phyloP scores from a whole-genome alignment of 345 rosid genomes.

The Populus nigra region DNA sequence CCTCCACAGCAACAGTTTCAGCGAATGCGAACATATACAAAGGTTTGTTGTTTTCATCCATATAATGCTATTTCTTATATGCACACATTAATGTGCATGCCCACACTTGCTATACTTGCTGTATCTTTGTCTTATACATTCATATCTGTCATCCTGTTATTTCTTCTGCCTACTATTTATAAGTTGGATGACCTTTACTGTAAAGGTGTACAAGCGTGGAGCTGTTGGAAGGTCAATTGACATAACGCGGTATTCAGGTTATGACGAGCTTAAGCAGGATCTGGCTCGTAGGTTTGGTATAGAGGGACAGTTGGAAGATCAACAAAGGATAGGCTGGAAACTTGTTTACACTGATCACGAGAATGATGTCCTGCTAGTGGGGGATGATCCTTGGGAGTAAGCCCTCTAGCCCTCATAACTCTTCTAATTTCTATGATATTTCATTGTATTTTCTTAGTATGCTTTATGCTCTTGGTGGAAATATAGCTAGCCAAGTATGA shows the following conservation, averaged over 20 bases:
- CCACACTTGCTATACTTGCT: background rate
- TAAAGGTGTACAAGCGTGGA: slow-evolving; percentile 75
- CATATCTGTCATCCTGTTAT: background rate
- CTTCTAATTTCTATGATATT: background rate
- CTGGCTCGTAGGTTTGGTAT: slow-evolving; percentile 74
- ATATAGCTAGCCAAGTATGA: too few species aligned
- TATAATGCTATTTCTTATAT: background rate
- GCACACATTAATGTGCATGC: background rate
- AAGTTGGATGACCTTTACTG: slow-evolving; percentile 7
- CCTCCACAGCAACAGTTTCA: slow-evolving; percentile 46
- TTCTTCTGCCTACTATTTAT: background rate
- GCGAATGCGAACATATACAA: slow-evolving; percentile 60
- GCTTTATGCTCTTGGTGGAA: background rate
- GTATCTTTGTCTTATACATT: too few species aligned
- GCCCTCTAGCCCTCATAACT: slow-evolving; percentile 12
- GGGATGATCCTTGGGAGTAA: slow-evolving; percentile 91
- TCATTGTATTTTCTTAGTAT: background rate
- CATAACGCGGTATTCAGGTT: slow-evolving; percentile 63
- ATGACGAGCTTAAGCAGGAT: slow-evolving; percentile 67
- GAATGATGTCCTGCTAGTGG: slow-evolving; percentile 67
- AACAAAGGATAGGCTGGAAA: slow-evolving; percentile 68
- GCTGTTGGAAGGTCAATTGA: slow-evolving; percentile 82
- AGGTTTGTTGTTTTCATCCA: slow-evolving; percentile 37
- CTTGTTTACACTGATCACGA: slow-evolving; percentile 78
- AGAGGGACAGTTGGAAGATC: slow-evolving; percentile 76